Conservation (phyloP, 2,329 filamentous ascomycete species). For the Paramyrothecium sp. region DNA sequence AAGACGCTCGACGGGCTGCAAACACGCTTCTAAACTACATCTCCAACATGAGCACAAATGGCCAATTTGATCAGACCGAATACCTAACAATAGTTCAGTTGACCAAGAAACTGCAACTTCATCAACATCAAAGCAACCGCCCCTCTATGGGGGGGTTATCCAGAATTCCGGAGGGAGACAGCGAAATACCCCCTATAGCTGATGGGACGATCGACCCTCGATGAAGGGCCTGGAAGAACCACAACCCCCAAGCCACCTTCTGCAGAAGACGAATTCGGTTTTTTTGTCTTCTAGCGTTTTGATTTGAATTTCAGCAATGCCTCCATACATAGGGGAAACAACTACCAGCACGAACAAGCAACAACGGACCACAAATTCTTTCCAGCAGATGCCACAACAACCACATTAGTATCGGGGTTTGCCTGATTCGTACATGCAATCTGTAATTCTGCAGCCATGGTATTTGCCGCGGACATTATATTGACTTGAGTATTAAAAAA, state of each 20-base stretch:
- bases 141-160: slow-evolving; percentile 47
- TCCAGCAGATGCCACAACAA: too few species aligned
- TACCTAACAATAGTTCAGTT: slow-evolving; percentile 76
- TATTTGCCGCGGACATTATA: not conserved
- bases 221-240: slow-evolving; percentile 14
- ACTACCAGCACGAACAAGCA: too few species aligned
- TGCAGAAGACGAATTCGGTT: too few species aligned
- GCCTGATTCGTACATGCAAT: too few species aligned
- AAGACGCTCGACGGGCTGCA: slow-evolving; percentile 80
- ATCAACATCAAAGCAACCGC: slow-evolving; percentile 42
- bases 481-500: too few species aligned
- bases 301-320: too few species aligned
- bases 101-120: slow-evolving; percentile 80
- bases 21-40: slow-evolving; percentile 82
- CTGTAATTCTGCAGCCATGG: too few species aligned
- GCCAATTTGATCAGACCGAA: slow-evolving; percentile 74
- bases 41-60: slow-evolving; percentile 62
- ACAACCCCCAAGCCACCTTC: not conserved
- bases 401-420: too few species aligned
- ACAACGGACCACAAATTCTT: too few species aligned
- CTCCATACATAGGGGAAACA: too few species aligned
- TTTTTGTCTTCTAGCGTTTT: slow-evolving; percentile 9
- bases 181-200: slow-evolving; percentile 38
- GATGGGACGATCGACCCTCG: slow-evolving; percentile 25
- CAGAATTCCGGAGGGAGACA: slow-evolving; percentile 57